These are phyloP conservation scores for Liquidambar formosana DNA, from an alignment of 164 flowering plant genomes.

Conservation along the genomic window DNA sequence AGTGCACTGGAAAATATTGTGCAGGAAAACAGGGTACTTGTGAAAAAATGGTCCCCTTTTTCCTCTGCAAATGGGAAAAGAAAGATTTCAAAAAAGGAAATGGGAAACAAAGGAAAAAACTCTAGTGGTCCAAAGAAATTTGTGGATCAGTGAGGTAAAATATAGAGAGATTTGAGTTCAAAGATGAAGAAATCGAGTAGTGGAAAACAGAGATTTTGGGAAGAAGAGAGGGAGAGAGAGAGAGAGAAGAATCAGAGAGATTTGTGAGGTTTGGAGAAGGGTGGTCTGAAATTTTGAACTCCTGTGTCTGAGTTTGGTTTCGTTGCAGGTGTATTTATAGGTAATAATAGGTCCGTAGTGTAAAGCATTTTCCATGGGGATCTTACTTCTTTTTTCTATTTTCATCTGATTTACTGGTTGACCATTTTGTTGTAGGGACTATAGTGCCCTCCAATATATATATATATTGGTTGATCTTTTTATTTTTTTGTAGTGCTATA, in stretches of 20 bases:
- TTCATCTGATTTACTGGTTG: too few species aligned
- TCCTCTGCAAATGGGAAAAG: slow-evolving; percentile 7
- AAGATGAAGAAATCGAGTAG: background rate
- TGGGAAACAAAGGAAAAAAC: background rate
- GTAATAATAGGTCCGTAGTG: slow-evolving; percentile 12
- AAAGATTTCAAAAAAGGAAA: background rate
- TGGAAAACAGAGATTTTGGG: too few species aligned
- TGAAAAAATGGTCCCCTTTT: slow-evolving; percentile 29
- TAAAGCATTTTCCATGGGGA: background rate
- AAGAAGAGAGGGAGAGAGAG: background rate
- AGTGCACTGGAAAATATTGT: slow-evolving; percentile 17
- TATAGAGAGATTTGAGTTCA: background rate
- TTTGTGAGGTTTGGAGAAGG: too few species aligned
- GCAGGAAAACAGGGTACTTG: slow-evolving; percentile 18
- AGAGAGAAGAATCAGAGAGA: background rate
- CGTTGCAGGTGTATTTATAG: slow-evolving; percentile 12
- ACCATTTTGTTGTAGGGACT: too few species aligned
- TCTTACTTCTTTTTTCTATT: too few species aligned
- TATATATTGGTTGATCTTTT: too few species aligned
- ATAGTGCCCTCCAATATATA: too few species aligned
- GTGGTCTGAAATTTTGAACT: too few species aligned
- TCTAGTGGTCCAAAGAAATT: background rate
- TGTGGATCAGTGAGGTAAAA: background rate
- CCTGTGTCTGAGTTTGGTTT: background rate
- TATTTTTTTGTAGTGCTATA: too few species aligned